Evolutionary conservation across 1,284 basidiomycete species (phyloP), one percentile per base, ranked within the genome.

Genomic region (Pseudozyma pruni): DNA sequence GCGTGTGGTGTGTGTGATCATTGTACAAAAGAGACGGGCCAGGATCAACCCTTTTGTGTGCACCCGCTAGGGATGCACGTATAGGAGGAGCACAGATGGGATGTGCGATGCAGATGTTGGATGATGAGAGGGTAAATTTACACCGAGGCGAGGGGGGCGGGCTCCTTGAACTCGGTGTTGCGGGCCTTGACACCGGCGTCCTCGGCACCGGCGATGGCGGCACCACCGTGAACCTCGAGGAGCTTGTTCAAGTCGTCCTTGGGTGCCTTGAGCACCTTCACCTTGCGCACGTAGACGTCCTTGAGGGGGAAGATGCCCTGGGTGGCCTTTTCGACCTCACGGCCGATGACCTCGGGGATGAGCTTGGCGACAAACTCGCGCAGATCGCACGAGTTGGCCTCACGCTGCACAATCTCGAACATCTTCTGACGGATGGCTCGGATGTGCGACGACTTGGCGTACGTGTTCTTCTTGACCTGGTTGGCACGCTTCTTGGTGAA

Each of bases 371-470:
- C 83, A 60, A 85, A 84, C 83, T 98, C 94, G 89, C 98, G 98
- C 86, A 99, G 86, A 85, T 98, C 96, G 83, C 93, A 95, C 80
- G 90, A 92, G 73, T 92, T 88, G 61, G 93, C 92, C 86, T 99
- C 96, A 79, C 95, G 90, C 73, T 89, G 93, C 89, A 98, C 97
- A 85, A 98, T 97, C 88, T 99, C 96, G 82, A 96, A 94, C 95
- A 98, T 98, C 90, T 98, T 98, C 85, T 93, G 92, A 84, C 96
- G 89, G 85, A 99, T 98, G 87, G 96, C 94, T 74, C 93, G 90
- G 82, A 98, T 89, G 86, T 99, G 96, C 80, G 90, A 87, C 23
- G 92, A 88, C 86, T 98, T 91, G 55, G 96, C 96, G 85, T 98
- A 99, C 45, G 96, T 98, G 63, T 96, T 99, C 89, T 98, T 98